Base-by-base conservation (phyloP, 306 rosid genomes). In the Glycine tomentella region DNA sequence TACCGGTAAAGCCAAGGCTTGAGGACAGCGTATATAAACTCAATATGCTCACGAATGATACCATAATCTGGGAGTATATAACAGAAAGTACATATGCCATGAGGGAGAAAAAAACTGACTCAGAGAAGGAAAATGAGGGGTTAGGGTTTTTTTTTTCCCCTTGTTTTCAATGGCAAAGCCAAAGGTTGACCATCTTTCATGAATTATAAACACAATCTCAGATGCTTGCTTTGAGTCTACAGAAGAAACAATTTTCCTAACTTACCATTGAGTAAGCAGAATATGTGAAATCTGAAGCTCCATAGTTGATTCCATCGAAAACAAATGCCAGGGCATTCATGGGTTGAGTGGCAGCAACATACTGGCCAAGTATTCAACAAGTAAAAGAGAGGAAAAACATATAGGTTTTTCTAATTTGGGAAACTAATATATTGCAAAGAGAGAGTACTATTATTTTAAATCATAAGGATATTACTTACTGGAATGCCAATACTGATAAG, bases 311-410 rank as follows among this genome's bases (percentile, higher is more conserved):
- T 53, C 98, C 98, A 63, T 94, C 97, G 15, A 94, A 94, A 74
- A 94, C 95, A 84, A 92, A 94, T 9, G 98, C 97, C 78, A 92
- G 78, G 48, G 93, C 87, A 79, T 92, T 92, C 51, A 94, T 85
- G 77, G 97, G 98, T 83, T 92, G 97, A 50, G 97, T 94, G 12
- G 84, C 97, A 77, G 97, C 98, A 72, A 94, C 94, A 89, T 88
- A 94, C 97, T 92, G 33, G 42, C 1, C 16, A 79, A 87, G 90
- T 87, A 75, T 36, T 36, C 57, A 78, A 42, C 53, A 58, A 77
- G 69, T 31, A 33, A 12, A 81, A 53, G 48, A 52, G 75, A 3
- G 25, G 42, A 5, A 20, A 57, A 67, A 74, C 7, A 15, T 42
- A 52, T 63, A 58, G 71, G 69, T 46, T 67, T 63, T 10, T 20